phyloP scores from a whole-genome alignment of 192 early-diverging fungal species.

The Borealophlyctis nickersoniae region DNA sequence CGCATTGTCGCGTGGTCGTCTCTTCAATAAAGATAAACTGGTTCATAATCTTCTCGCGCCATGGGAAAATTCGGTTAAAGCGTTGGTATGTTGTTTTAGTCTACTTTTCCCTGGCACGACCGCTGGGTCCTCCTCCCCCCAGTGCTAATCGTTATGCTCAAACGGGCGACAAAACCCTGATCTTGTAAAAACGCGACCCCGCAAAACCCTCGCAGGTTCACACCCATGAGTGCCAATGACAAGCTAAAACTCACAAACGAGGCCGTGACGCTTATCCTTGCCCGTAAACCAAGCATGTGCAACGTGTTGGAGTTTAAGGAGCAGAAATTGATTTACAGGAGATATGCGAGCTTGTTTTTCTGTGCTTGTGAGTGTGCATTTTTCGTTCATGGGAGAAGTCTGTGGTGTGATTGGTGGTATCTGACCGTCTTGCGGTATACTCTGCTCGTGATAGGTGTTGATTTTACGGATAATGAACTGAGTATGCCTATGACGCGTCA shows the following conservation, averaged over 20 bases:
- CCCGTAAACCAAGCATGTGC: neutral
- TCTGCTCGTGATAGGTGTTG: neutral
- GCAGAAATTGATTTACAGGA: neutral
- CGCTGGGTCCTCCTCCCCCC: too few species aligned
- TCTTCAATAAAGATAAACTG: too few species aligned
- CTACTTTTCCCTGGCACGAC: too few species aligned
- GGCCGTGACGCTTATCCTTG: neutral
- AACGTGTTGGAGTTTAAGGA: neutral
- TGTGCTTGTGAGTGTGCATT: neutral
- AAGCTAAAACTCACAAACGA: neutral
- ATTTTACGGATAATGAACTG: neutral
- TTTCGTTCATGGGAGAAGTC: too few species aligned
- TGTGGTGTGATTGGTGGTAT: too few species aligned
- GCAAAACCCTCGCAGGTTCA: too few species aligned
- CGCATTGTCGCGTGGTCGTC: too few species aligned
- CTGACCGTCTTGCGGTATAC: too few species aligned
- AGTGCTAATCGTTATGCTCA: too few species aligned
- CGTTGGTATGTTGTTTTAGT: too few species aligned
- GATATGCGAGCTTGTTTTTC: neutral
- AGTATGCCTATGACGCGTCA: neutral
- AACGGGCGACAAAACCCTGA: too few species aligned
- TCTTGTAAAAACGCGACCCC: too few species aligned
- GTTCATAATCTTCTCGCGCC: constrained; percentile 1
- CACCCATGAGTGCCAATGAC: neutral
- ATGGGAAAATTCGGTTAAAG: neutral